Percentiles rank a stretch among this genome's conserved stretches.
These are phyloP conservation scores for Pseudotsuga menziesii DNA, from an alignment of 75 land plant genomes.

Conservation along the genomic window DNA sequence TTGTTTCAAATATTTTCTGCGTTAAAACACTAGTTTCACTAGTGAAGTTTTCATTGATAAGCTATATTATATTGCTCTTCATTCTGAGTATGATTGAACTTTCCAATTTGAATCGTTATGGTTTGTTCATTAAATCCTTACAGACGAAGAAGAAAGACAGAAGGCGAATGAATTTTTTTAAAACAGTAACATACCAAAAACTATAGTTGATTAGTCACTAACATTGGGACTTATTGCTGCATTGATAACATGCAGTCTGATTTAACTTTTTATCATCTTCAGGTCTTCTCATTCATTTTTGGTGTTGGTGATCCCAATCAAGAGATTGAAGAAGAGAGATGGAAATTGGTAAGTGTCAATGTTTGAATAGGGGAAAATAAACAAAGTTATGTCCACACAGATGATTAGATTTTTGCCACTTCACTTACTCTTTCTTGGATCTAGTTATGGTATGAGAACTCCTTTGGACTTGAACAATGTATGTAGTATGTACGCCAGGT, in stretches of 20 bases:
- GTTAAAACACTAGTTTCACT: too few species aligned
- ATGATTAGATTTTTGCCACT: neutral
- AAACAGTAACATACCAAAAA: slow-evolving; percentile 59
- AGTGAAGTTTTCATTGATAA: too few species aligned
- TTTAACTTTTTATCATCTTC: slow-evolving; percentile 13
- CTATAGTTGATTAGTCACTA: neutral
- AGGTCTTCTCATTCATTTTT: slow-evolving; percentile 99
- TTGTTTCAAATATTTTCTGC: too few species aligned
- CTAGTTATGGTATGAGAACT: too few species aligned
- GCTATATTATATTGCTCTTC: too few species aligned
- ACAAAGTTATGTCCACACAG: neutral
- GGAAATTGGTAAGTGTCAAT: slow-evolving; percentile 73
- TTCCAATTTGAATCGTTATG: neutral
- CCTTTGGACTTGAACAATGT: too few species aligned
- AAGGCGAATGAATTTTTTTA: slow-evolving; percentile 83
- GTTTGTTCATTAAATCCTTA: neutral
- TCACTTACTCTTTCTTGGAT: neutral
- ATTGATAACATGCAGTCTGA: neutral
- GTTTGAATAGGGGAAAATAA: neutral
- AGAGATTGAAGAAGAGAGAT: slow-evolving; percentile 88
- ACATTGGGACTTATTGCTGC: neutral
- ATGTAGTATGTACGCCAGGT: too few species aligned
- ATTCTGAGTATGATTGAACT: too few species aligned
- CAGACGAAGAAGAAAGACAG: slow-evolving; percentile 40
- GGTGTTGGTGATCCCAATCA: slow-evolving; percentile 99